Evolutionary conservation across 768 basidiomycete species (phyloP), one percentile per base, ranked within the genome.

Genomic region (Mycena epipterygia): DNA sequence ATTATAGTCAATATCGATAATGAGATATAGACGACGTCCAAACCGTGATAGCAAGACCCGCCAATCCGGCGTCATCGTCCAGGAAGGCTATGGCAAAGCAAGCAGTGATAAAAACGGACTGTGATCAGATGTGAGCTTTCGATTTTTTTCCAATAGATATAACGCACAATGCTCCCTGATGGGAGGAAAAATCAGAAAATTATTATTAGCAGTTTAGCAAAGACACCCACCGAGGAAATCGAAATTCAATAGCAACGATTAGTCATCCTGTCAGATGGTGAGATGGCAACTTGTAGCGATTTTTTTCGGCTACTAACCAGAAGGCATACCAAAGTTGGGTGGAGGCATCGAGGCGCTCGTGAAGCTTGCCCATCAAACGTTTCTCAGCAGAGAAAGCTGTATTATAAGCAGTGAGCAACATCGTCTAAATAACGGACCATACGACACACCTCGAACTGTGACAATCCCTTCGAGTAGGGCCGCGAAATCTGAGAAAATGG

Each of bases 391-490:
- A 91, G 81, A 97, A 98, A 0, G 96, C 71, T 73, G 48, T n/a
- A 46, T 0, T 23, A n/a, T n/a, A n/a, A 14, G 11, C 4, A n/a
- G 17, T 68, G 37, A 93, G 93, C 90, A 89, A 93, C 90, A n/a
- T n/a, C n/a, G 93, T 93, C 27, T 91, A 11, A 37, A 35, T n/a
- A 17, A 2, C 41, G 8, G 13, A 51, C 25, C 21, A 29, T n/a
- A 42, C 32, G 13, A 30, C 44, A 14, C 23, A 69, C 67, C 67
- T n/a, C 67, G 51, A 41, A 97, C 94, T 7, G 95, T 96, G 35
- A 96, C 93, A 60, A 97, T 93, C 29, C 95, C 95, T 57, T 95
- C 93, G 25, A 97, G 79, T 17, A 96, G 80, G 76, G 95, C 94
- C 19, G 89, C 89, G 72, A 95, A 96, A 62, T 91, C 93, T 6